Base-by-base conservation (phyloP, 78 protist genomes). In the Pigoraptor vietnamica region DNA sequence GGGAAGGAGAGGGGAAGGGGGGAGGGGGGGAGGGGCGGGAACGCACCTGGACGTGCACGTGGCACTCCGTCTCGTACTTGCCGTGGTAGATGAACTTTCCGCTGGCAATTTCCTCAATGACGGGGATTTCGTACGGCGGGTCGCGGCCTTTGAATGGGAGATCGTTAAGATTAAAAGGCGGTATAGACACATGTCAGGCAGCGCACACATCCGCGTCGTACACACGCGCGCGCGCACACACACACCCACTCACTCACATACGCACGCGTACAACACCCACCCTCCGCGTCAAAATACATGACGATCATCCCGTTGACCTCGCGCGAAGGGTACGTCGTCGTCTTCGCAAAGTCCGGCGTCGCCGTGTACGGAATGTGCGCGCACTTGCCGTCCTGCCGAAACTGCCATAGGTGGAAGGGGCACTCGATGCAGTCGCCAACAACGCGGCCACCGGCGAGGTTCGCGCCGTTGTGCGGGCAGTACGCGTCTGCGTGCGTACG, bases 381-480 rank as follows among this genome's bases (percentile, higher is more conserved):
- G 86, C 92, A 89, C 33, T 79, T 48, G 24, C 96, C 96, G 1
- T 1, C 90, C n/a, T 32, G 25, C 33, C 89, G 33, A 35, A 94
- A 93, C 87, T 81, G 35, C 95, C 95, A 93, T 23, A 19, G 92
- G 81, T 93, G 95, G 91, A 93, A 93, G 39, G 94, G 95, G 39
- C 96, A 93, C 37, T 40, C 94, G 56, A 93, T 34, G 48, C 89
- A 38, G 33, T 91, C 92, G 87, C 92, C 95, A 19, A 14, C 38
- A 32, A 95, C 96, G 10, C 36, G 87, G 9, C 95, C 96, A 32
- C 87, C 88, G 10, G 1, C 37, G 23, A 95, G 81, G 29, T 95
- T 91, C 24, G 96, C 96, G 9, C 96, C 96, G 87, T 93, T 39
- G 40, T 95, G 96, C 39, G 91, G 91, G 35, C 91, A 90, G 67